These are phyloP conservation scores for Avena insularis DNA, from an alignment of 176 grass and related monocot species.

Conservation along the genomic window DNA sequence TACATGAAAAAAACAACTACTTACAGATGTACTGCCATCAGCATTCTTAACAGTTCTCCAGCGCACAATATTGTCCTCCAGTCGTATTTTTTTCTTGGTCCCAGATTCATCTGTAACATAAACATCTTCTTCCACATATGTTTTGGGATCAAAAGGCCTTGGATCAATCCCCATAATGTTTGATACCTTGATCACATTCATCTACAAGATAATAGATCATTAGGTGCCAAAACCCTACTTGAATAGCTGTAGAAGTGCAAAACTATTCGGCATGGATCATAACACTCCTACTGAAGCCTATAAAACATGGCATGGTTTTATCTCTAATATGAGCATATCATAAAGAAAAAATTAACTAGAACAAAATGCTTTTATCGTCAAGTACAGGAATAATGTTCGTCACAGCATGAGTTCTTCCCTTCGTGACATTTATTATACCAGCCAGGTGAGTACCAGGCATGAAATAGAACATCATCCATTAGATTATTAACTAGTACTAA, in stretches of 20 bases:
- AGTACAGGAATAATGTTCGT: slow-evolving; percentile 21
- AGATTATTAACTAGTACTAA: slow-evolving; percentile 22
- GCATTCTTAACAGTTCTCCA: slow-evolving; percentile 85
- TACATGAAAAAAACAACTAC: slow-evolving; percentile 38
- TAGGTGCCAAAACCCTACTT: slow-evolving; percentile 21
- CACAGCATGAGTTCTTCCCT: slow-evolving; percentile 34
- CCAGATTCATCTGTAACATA: slow-evolving; percentile 92
- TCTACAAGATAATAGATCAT: slow-evolving; percentile 64
- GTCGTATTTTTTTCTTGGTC: slow-evolving; percentile 81
- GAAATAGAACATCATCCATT: slow-evolving; percentile 10
- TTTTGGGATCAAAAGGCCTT: slow-evolving; percentile 91
- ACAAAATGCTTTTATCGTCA: background rate
- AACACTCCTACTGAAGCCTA: slow-evolving; percentile 19
- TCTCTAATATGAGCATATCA: background rate
- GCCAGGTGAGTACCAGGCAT: background rate
- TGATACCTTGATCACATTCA: slow-evolving; percentile 96
- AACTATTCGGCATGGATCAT: background rate
- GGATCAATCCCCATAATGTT: slow-evolving; percentile 97
- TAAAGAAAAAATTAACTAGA: background rate
- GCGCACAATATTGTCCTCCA: slow-evolving; percentile 94
- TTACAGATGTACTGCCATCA: slow-evolving; percentile 87
- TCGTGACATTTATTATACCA: slow-evolving; percentile 20
- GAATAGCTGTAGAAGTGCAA: slow-evolving; percentile 11
- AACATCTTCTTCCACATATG: slow-evolving; percentile 90
- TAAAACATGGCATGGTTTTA: slow-evolving; percentile 14